Base-by-base conservation (phyloP, 345 rosid species). In the Acer yangbiense region DNA sequence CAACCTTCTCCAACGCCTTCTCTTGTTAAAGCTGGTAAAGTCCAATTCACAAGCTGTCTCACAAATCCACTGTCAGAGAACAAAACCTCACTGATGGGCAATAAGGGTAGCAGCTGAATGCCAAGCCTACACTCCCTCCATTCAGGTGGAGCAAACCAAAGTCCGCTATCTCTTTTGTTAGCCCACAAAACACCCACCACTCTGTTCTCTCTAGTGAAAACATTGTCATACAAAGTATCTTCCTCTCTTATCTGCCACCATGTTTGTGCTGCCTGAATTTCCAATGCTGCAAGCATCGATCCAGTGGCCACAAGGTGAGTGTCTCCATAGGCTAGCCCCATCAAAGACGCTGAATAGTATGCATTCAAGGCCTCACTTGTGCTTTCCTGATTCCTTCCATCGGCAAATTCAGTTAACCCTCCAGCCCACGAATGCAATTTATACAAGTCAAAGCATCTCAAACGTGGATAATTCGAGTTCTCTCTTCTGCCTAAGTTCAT, bases 401-500 rank as follows among this genome's bases (percentile, higher is more conserved):
- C 98, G 0, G 91, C 90, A 25, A 92, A 94, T 85, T 92, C 98
- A 6, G 94, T 94, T 77, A 96, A 80, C 58, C 99, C 98, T 60
- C 97, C 93, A 13, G 98, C 99, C 98, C 98, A 96, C 32, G 99
- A 96, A 80, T 96, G 99, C 76, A 96, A 82, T 76, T 92, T 96
- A 61, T 91, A 96, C 74, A 96, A 73, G 84, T 96, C 98, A 71
- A 96, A 96, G 67, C 97, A 94, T 76, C 97, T 86, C 87, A 96
- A 68, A 21, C 98, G 90, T 0, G 97, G 85, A 76, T 91, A 96
- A 64, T 52, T 84, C 0, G 92, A 90, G 75, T 83, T 81, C 7
- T 87, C 86, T 67, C 82, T 39, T 66, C 81, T 88, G n/a, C 93
- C 89, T 68, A 92, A 39, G 73, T 80, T 91, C 98, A 94, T 88